Conservation (phyloP, 2,329 filamentous ascomycete genomes). For the Aspergillus vadensis region DNA sequence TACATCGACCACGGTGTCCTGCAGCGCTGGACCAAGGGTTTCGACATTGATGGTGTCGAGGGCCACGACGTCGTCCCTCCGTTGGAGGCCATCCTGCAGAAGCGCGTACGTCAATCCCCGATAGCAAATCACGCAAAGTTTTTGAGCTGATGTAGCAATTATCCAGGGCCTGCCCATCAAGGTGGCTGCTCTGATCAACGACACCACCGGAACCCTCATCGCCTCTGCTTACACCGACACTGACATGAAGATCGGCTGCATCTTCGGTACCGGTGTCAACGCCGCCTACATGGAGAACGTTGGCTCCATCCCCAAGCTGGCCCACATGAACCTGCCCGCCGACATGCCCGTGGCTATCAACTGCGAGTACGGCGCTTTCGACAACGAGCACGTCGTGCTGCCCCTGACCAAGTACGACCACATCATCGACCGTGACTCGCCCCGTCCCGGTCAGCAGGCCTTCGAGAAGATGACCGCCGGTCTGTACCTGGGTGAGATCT, state of each 20-base stretch:
- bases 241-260: slow-evolving; percentile 92
- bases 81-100: slow-evolving; percentile 75
- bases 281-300: slow-evolving; percentile 96
- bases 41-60: slow-evolving; percentile 90
- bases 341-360: slow-evolving; percentile 92
- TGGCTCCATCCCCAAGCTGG: slow-evolving; percentile 89
- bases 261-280: slow-evolving; percentile 98
- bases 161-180: slow-evolving; percentile 74
- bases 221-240: slow-evolving; percentile 96
- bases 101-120: slow-evolving; percentile 55
- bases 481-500: slow-evolving; percentile 91
- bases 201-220: slow-evolving; percentile 95
- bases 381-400: slow-evolving; percentile 87
- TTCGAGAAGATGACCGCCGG: slow-evolving; percentile 99
- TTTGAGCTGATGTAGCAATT: no score
- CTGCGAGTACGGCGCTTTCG: slow-evolving; percentile 96
- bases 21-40: slow-evolving; percentile 96
- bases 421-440: slow-evolving; percentile 86
- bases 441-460: slow-evolving; percentile 87
- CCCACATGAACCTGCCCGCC: slow-evolving; percentile 82
- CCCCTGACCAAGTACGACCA: slow-evolving; percentile 84
- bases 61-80: slow-evolving; percentile 87
- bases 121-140: no score
- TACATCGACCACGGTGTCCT: slow-evolving; percentile 91
- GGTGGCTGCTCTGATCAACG: slow-evolving; percentile 90